Base-by-base conservation (phyloP, 139 green algal genomes). In the Chlamydomonas sp. region DNA sequence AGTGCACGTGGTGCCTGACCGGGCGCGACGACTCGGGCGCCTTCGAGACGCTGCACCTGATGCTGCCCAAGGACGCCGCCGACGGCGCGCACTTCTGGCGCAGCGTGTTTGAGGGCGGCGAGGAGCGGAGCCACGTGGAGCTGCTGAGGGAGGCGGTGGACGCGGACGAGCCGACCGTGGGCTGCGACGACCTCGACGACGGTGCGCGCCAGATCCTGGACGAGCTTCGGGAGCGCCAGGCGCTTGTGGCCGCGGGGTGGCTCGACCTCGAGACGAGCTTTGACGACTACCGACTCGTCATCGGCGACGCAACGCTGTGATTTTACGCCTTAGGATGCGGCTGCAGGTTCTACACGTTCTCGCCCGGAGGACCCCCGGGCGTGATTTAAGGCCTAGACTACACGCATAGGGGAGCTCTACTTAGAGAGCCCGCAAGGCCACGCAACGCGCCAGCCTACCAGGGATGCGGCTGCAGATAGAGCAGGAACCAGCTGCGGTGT, bases 241-340 rank as follows among this genome's bases (percentile, higher is more conserved):
- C 61, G 16, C 61, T 85, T 38, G 72, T 83, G 29, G 65, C 35
- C n/a, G 62, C 77, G 5, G 85, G 84, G 0, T 64, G 77, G 22
- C 69, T 88, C 5, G 69, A 89, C 62, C 69, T 86, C 29, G 87
- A 92, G 63, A 65, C 62, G 16, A 71, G 60, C 48, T 92, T 93
- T 72, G 87, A 93, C 64, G 87, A 93, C 78, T 93, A 93, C 75
- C 75, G 87, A 36, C 58, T 90, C 8, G 87, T 89, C 26, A 33
- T 93, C 0, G 80, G 87, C 0, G 85, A 93, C 59, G 73, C 66
- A 61, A 88, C 71, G 30, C 54, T 90, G 69, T 88, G 70, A 83
- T 58, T n/a, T n/a, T n/a, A n/a, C n/a, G n/a, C n/a, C n/a, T n/a
- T n/a, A n/a, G n/a, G n/a, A n/a, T n/a, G n/a, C n/a, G n/a, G n/a